phyloP scores from a whole-genome alignment of 345 rosid genomes.

The Physaria fendleri region DNA sequence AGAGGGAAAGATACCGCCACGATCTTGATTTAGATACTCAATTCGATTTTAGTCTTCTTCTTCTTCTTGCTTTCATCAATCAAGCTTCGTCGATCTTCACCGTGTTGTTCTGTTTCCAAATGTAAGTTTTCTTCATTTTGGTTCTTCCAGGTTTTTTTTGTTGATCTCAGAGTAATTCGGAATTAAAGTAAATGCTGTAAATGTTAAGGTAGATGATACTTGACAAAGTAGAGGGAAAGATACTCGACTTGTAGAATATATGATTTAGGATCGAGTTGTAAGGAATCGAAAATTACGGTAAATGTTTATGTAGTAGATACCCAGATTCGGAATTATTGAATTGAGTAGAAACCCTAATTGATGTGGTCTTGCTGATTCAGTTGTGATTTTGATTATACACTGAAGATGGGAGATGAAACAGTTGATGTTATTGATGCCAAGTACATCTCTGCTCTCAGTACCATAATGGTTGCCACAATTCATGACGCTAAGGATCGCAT shows the following conservation, averaged over 20 bases:
- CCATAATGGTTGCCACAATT: constrained; percentile 76
- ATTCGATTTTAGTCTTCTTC: background rate
- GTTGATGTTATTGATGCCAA: constrained; percentile 43
- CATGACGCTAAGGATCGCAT: constrained; percentile 87
- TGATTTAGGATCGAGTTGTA: background rate
- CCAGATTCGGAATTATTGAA: background rate
- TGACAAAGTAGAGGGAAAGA: too few relatives aligned
- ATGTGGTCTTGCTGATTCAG: background rate
- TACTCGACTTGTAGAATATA: background rate
- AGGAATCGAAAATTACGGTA: background rate
- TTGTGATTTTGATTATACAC: background rate
- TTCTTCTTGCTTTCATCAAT: background rate
- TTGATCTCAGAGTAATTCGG: background rate
- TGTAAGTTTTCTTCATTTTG: constrained; percentile 12
- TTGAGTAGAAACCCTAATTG: constrained; percentile 8
- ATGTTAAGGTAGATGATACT: too few relatives aligned
- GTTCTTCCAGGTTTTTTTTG: background rate
- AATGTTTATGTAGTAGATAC: background rate
- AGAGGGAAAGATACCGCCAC: constrained; percentile 18
- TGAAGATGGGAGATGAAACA: constrained; percentile 30
- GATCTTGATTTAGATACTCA: background rate
- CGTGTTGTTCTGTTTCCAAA: background rate
- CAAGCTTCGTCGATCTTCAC: background rate
- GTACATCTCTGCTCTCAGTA: constrained; percentile 57
- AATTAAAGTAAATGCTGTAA: too few relatives aligned